Conservation (phyloP, 2,329 filamentous ascomycete genomes). For the Sporothrix inflata region DNA sequence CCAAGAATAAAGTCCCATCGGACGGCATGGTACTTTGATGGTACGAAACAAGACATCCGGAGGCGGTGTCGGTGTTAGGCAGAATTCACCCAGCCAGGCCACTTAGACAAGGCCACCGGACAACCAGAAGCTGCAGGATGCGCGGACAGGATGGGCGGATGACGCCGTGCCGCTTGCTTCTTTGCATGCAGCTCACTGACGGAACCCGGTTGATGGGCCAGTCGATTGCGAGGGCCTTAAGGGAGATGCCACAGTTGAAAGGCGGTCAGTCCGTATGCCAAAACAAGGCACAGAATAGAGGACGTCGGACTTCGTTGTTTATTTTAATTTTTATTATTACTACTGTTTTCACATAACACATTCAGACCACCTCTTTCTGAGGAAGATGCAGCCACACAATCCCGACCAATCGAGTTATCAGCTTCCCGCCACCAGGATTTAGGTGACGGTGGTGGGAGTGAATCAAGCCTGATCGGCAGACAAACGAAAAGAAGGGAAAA, state of each 20-base stretch:
- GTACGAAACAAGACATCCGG: neutral
- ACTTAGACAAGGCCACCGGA: neutral
- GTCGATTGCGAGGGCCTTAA: neutral
- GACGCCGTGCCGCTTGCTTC: neutral
- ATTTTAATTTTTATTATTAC: neutral
- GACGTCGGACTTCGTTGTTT: neutral
- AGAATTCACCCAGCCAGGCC: neutral
- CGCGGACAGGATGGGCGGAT: neutral
- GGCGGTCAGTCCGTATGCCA: neutral
- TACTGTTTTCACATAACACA: too few relatives aligned
- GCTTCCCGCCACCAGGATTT: neutral
- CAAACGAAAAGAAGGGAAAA: too few relatives aligned
- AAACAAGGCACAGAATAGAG: neutral
- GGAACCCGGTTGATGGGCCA: constrained; percentile 4
- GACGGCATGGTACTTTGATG: neutral
- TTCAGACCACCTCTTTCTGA: neutral
- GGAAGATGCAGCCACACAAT: neutral
- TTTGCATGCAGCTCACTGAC: neutral
- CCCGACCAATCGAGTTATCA: neutral
- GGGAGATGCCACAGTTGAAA: neutral
- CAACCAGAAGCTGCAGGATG: neutral
- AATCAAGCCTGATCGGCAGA: neutral
- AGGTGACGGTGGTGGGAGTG: neutral
- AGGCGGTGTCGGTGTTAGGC: neutral
- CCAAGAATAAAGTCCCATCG: neutral